Evolutionary conservation across 2,329 filamentous ascomycete genomes (phyloP), one percentile per base, ranked within the genome.

Genomic region (Intubia oerlemansii): DNA sequence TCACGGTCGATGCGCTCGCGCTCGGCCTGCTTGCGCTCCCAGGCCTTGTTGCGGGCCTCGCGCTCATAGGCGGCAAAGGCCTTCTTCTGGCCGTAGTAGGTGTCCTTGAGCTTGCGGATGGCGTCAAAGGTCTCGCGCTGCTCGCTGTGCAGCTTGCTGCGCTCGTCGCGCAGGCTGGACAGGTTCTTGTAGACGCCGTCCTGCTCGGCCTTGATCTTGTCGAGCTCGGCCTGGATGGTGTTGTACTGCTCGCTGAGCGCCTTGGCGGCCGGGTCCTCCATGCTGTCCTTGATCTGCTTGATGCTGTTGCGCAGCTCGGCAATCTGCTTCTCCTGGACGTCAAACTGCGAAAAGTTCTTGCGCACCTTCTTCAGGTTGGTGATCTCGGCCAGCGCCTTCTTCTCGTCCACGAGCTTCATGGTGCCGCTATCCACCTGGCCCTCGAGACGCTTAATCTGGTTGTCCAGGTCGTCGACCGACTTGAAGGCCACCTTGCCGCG

Each of bases 341-440:
- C 81, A 44, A 95, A 76, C 36, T 71, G 67, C 33, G 72, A 69
- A 49, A 98, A 93, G 53, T 70, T 76, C 69, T 93, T 95, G 57
- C 79, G 79, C 45, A 77, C 66, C 61, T 90, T 91, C 52, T 77
- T 74, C 40, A 95, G 58, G 48, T 57, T 74, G 27, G 76, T 78
- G 42, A 92, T 74, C 43, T 93, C 81, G 28, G 66, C 57, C 13
- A 95, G 62, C 7, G 80, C 73, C 66, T 93, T 95, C 63, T 81
- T 90, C 67, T 95, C 88, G 43, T 98, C 88, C 9, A 95, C 88
- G 29, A 98, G 60, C 57, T 84, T 91, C 76, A 98, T 84, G 49
- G 66, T 76, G 38, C 85, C 85, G 20, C 71, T 66, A 50, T 91
- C 79, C 42, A 95, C 82, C 49, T 85, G 67, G 52, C 74, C 74